Base-by-base conservation (phyloP, 768 basidiomycete species). In the Boletus vinaceobasis region DNA sequence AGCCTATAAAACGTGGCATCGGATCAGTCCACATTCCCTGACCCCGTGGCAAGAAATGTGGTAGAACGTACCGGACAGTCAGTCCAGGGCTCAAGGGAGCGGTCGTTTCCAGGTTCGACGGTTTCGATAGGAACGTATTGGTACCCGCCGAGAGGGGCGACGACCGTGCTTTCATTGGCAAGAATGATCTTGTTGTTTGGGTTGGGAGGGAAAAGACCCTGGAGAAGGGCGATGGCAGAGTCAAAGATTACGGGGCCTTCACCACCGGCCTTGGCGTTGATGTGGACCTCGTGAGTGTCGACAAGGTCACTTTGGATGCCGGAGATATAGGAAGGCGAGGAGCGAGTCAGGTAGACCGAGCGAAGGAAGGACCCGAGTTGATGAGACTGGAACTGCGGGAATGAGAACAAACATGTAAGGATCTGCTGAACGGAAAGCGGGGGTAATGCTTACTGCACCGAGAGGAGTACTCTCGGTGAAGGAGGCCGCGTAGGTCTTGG, bases 71-170 rank as follows among this genome's bases (percentile, higher is more conserved):
- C 81, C 1, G 80, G 79, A 64, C 84, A 86, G 57, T 75, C 70
- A 7, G 81, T 84, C 88, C 88, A 93, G 60, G 86, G 86, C 73
- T 94, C 90, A 57, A 93, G 76, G 23, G 88, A 88, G 63, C 88
- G 84, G 68, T 91, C 88, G 60, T 91, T 89, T 50, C 79, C 80
- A 29, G 90, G 87, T 69, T 91, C 89, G 46, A 93, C 86, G n/a
- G 90, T 90, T 75, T 92, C 87, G 31, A 91, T 88, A 1, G 91
- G 88, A 45, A 94, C 81, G 60, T 93, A 94, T 71, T 93, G 90
- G 70, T 93, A 94, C 3, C 90, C 89, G 15, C 82, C 81, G 9
- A 93, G 79, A 26, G 93, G 91, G 2, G 88, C 83, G 21, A 81
- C 70, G 59, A 94, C 75, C 26, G 76, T 81, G 14, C 84, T 83